Evolutionary conservation across 441 rosid genomes (phyloP).

Genomic region (Eutrema salsugineum): DNA sequence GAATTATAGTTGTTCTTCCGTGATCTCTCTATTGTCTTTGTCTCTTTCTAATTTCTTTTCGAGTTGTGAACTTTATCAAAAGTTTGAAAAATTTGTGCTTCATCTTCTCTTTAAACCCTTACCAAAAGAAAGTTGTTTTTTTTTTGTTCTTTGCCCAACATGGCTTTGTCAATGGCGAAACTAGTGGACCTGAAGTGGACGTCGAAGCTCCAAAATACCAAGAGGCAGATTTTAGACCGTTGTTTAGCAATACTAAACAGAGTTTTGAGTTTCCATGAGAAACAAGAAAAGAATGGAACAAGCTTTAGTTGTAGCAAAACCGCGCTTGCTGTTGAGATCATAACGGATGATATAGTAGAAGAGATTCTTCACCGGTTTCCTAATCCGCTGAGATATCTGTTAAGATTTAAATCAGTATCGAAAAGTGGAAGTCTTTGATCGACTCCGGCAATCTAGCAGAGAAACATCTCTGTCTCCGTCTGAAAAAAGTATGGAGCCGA

Average conservation of each 20-base stretch:
- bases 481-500: not conserved
- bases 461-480: not conserved
- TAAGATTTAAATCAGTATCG: not conserved
- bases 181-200: not conserved
- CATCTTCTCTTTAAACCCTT: not conserved
- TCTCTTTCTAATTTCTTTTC: too few relatives aligned
- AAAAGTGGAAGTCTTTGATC: not conserved
- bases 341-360: not conserved
- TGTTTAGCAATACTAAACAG: not conserved
- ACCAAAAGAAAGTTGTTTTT: not conserved
- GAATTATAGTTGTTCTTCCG: not conserved
- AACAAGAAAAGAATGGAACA: not conserved
- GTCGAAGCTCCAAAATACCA: not conserved
- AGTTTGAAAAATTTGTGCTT: not conserved
- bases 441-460: not conserved
- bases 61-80: not conserved
- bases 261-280: not conserved
- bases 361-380: not conserved
- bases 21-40: not conserved
- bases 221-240: not conserved
- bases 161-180: not conserved
- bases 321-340: not conserved
- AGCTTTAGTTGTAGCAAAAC: not conserved
- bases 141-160: not conserved
- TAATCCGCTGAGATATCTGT: not conserved